These are phyloP conservation scores for Aplosporella prunicola DNA, from an alignment of 2,329 filamentous ascomycete species.

Conservation along the genomic window DNA sequence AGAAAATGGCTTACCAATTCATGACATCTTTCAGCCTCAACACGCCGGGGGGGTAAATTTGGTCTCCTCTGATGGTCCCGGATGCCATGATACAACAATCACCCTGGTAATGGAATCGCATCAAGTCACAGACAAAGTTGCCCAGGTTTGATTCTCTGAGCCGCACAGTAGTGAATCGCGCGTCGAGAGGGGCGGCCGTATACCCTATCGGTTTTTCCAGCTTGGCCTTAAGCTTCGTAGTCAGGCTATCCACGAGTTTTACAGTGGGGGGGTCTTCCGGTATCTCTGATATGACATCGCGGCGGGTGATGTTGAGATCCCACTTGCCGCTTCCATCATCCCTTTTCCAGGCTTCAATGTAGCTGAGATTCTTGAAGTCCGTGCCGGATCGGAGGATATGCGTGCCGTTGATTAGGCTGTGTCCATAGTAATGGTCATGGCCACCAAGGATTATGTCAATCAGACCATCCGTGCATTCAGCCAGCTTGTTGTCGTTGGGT, in stretches of 20 bases:
- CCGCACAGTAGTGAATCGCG: slow-evolving; percentile 75
- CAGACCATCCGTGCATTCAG: slow-evolving; percentile 58
- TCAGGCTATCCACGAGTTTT: slow-evolving; percentile 57
- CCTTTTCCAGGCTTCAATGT: slow-evolving; percentile 65
- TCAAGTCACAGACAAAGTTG: slow-evolving; percentile 87
- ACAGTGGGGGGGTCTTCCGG: slow-evolving; percentile 53
- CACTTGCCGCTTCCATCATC: slow-evolving; percentile 45
- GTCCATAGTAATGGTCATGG: slow-evolving; percentile 80
- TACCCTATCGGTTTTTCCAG: slow-evolving; percentile 77
- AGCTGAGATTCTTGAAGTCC: slow-evolving; percentile 88
- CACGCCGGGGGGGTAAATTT: slow-evolving; percentile 75
- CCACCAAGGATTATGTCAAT: slow-evolving; percentile 83
- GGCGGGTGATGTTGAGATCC: slow-evolving; percentile 68
- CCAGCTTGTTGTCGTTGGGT: slow-evolving; percentile 81
- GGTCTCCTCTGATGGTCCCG: slow-evolving; percentile 79
- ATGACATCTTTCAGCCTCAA: slow-evolving; percentile 73
- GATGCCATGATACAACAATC: slow-evolving; percentile 80
- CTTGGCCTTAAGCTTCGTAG: slow-evolving; percentile 62
- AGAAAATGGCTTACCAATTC: slow-evolving; percentile 48
- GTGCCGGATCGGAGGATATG: slow-evolving; percentile 81
- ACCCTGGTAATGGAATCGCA: slow-evolving; percentile 70
- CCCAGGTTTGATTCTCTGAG: slow-evolving; percentile 71
- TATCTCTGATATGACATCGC: slow-evolving; percentile 63
- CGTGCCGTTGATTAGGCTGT: slow-evolving; percentile 65
- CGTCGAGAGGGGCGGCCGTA: slow-evolving; percentile 73